These are phyloP conservation scores for Pinus taeda DNA, from an alignment of 75 land plant species.

Conservation along the genomic window DNA sequence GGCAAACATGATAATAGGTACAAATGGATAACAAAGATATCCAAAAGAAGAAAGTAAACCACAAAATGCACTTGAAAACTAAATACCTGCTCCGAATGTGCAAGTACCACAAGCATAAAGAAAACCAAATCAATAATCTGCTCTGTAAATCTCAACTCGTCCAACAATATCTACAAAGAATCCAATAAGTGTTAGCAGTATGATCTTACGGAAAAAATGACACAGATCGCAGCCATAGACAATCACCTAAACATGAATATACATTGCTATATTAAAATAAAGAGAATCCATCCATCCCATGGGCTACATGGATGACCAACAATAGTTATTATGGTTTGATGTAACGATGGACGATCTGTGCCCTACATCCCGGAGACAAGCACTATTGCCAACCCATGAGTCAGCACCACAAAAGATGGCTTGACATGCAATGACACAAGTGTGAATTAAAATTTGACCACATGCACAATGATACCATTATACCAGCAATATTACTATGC, in stretches of 20 bases:
- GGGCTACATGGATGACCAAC: too few relatives aligned
- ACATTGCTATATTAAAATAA: too few relatives aligned
- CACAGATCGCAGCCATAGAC: background rate
- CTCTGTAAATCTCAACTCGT: constrained; percentile 83
- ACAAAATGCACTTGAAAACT: background rate
- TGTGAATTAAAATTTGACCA: too few relatives aligned
- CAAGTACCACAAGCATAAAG: constrained; percentile 63
- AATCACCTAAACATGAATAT: background rate
- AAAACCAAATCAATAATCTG: constrained; percentile 85
- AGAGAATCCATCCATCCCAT: too few relatives aligned
- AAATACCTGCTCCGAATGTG: constrained; percentile 58
- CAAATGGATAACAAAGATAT: background rate
- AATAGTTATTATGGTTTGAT: too few relatives aligned
- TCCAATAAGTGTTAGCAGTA: background rate
- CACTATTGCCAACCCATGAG: too few relatives aligned
- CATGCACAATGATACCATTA: too few relatives aligned
- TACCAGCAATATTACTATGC: too few relatives aligned
- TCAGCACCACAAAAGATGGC: too few relatives aligned
- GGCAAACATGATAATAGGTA: background rate
- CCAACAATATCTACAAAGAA: constrained; percentile 72
- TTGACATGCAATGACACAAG: too few relatives aligned
- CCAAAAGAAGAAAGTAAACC: background rate
- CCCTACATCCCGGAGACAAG: too few relatives aligned
- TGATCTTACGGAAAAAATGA: background rate
- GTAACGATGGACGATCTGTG: too few relatives aligned